Evolutionary conservation across 139 green algal species (phyloP).

Genomic region (Mesotaenium endlicherianum): DNA sequence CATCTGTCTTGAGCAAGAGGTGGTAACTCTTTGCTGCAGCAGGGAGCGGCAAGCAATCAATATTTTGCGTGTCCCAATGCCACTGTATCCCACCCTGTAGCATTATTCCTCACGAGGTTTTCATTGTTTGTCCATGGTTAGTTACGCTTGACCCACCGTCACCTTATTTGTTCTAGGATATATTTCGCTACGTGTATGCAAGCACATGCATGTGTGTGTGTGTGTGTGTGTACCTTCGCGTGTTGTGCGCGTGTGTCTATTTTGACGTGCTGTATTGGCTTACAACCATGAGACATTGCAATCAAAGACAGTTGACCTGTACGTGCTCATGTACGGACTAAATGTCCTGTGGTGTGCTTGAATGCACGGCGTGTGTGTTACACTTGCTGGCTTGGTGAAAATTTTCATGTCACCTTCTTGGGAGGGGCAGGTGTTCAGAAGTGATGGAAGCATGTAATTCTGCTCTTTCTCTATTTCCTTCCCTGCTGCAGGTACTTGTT

Average conservation of each 20-base stretch:
- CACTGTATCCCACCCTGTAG: not conserved
- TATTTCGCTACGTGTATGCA: not conserved
- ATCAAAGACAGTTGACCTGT: no score
- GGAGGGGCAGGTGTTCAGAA: no score
- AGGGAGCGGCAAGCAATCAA: not conserved
- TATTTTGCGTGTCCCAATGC: not conserved
- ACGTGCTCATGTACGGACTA: no score
- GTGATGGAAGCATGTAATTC: no score
- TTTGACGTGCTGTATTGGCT: no score
- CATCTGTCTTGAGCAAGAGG: not conserved
- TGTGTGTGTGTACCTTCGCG: not conserved
- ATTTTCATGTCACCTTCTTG: no score
- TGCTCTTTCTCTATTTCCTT: not conserved
- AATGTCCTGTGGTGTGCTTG: no score
- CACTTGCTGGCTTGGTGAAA: no score
- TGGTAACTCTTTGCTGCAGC: not conserved
- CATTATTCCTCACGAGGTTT: not conserved
- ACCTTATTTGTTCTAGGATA: not conserved
- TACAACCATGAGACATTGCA: no score
- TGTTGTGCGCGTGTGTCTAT: not conserved
- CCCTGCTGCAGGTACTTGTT: constrained; percentile 7
- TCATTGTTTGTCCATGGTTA: not conserved
- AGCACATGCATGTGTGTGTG: not conserved
- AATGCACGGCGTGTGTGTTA: no score
- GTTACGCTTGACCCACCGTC: not conserved